Evolutionary conservation across 345 rosid genomes (phyloP).

Genomic region (Theobroma cacao): DNA sequence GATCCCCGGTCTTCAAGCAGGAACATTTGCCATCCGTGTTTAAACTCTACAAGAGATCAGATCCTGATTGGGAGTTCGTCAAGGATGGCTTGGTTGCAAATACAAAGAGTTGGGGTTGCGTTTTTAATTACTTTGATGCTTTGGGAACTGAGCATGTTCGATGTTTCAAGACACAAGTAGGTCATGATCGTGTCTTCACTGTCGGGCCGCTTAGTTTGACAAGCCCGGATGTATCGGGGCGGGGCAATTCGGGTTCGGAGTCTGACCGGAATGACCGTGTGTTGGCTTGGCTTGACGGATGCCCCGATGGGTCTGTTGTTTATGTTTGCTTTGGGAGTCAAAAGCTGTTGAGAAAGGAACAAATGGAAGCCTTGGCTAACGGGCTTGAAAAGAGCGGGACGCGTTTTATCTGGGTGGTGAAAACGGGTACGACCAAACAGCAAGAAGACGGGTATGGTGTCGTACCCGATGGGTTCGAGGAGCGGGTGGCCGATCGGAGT

Average conservation of each 20-base stretch:
- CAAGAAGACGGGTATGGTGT: constrained; percentile 16
- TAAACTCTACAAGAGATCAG: constrained; percentile 23
- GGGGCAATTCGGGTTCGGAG: not conserved
- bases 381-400: constrained; percentile 51
- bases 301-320: constrained; percentile 50
- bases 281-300: constrained; percentile 52
- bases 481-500: constrained; percentile 37
- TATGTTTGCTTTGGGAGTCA: constrained; percentile 74
- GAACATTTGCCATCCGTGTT: constrained; percentile 51
- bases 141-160: constrained; percentile 40
- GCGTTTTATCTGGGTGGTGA: constrained; percentile 63
- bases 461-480: constrained; percentile 44
- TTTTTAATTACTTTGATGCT: constrained; percentile 45
- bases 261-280: not conserved
- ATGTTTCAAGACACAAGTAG: constrained; percentile 33
- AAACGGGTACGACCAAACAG: constrained; percentile 24
- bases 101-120: constrained; percentile 37
- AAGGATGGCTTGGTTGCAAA: constrained; percentile 36
- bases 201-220: constrained; percentile 54
- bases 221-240: constrained; percentile 27
- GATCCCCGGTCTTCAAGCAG: constrained; percentile 38
- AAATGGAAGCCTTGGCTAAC: constrained; percentile 47
- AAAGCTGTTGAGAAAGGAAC: constrained; percentile 35
- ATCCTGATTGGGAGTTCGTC: constrained; percentile 33
- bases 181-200: constrained; percentile 48